These are phyloP conservation scores for Myriangium duriaei DNA, from an alignment of 2,329 filamentous ascomycete genomes.

Conservation along the genomic window DNA sequence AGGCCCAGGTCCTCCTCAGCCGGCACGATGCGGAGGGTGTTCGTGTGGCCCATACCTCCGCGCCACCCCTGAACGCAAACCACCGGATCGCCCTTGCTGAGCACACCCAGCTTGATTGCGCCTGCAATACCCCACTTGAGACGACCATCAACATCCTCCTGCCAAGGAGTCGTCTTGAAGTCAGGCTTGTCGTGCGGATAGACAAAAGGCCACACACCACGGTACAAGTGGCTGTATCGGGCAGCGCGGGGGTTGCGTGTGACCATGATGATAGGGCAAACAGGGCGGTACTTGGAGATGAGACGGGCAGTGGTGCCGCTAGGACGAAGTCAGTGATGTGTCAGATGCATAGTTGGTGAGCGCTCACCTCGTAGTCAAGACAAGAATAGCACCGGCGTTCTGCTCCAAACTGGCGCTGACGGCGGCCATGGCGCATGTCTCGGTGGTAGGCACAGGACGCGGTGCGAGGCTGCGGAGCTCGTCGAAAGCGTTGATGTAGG, in stretches of 20 bases:
- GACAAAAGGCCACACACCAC: slow-evolving; percentile 94
- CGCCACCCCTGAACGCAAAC: slow-evolving; percentile 85
- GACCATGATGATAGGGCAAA: slow-evolving; percentile 99
- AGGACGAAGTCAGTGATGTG: slow-evolving; percentile 4
- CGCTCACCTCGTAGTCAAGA: slow-evolving; percentile 75
- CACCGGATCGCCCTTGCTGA: slow-evolving; percentile 60
- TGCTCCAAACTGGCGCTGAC: slow-evolving; percentile 92
- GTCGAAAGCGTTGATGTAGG: slow-evolving; percentile 92
- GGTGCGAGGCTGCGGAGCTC: slow-evolving; percentile 76
- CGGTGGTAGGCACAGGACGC: slow-evolving; percentile 73
- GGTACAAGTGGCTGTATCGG: slow-evolving; percentile 87
- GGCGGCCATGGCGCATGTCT: slow-evolving; percentile 91
- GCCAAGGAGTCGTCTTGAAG: slow-evolving; percentile 87
- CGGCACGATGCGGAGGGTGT: slow-evolving; percentile 50
- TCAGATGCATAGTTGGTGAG: too few species aligned
- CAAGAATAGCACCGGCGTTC: slow-evolving; percentile 90
- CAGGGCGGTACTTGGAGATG: slow-evolving; percentile 94
- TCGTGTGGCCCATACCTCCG: slow-evolving; percentile 84
- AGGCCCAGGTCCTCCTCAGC: slow-evolving; percentile 39
- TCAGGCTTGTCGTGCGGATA: slow-evolving; percentile 91
- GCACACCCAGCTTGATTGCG: slow-evolving; percentile 69
- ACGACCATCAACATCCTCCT: slow-evolving; percentile 94
- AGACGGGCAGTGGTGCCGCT: slow-evolving; percentile 88
- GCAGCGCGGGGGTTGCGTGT: slow-evolving; percentile 75
- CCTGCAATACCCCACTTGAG: slow-evolving; percentile 93